Conservation (phyloP, 495 filamentous ascomycete genomes). For the Lasiosphaeria ovina region DNA sequence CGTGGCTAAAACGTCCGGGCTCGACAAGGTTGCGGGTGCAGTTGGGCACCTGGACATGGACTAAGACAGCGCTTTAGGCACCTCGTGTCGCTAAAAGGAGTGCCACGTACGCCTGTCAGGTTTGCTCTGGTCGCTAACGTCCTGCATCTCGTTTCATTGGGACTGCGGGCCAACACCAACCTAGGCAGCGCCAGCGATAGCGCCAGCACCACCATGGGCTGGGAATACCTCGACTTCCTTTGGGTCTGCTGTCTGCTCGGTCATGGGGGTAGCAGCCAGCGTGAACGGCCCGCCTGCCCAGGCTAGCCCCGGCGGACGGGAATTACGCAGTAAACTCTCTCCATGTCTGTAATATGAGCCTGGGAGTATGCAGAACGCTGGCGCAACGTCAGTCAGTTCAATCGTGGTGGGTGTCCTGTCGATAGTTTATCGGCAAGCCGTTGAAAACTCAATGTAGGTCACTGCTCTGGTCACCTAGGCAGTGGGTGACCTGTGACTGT, state of each 20-base stretch:
- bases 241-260: too few relatives aligned
- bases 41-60: slow-evolving; percentile 32
- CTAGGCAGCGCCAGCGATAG: too few relatives aligned
- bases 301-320: not conserved
- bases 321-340: not conserved
- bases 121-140: slow-evolving; percentile 11
- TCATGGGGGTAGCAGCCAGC: too few relatives aligned
- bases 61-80: slow-evolving; percentile 11
- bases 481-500: too few relatives aligned
- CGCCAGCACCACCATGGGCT: slow-evolving; percentile 1
- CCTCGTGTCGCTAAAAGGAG: slow-evolving; percentile 9
- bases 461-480: not conserved
- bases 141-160: slow-evolving; percentile 13
- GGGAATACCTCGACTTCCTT: slow-evolving; percentile 14
- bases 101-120: slow-evolving; percentile 28
- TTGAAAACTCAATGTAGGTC: not conserved
- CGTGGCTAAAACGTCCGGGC: slow-evolving; percentile 10
- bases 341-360: not conserved
- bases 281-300: not conserved
- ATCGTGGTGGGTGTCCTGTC: not conserved
- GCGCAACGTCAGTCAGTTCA: too few relatives aligned
- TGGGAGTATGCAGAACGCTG: not conserved
- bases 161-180: not conserved
- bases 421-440: not conserved
- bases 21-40: slow-evolving; percentile 5